These are phyloP conservation scores for Oemleria cerasiformis DNA, from an alignment of 306 rosid species.

Conservation along the genomic window DNA sequence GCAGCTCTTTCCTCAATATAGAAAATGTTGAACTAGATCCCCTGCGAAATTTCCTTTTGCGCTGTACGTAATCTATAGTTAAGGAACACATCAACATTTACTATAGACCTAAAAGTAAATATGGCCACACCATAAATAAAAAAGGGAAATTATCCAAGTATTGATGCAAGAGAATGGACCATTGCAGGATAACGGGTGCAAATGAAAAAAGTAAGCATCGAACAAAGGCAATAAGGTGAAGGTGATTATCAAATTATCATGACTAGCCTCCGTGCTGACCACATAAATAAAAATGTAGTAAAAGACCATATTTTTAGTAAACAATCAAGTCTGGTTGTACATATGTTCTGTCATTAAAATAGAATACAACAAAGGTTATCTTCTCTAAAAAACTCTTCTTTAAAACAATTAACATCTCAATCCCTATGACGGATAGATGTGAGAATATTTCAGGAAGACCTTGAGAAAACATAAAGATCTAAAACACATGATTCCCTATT, in stretches of 20 bases:
- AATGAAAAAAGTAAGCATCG: not conserved
- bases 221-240: not conserved
- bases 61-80: slow-evolving; percentile 74
- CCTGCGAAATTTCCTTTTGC: slow-evolving; percentile 68
- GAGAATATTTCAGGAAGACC: not conserved
- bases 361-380: not conserved
- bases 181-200: not conserved
- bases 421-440: not conserved
- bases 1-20: slow-evolving; percentile 66
- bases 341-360: not conserved
- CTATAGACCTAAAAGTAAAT: not conserved
- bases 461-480: not conserved
- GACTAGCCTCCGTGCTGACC: not conserved
- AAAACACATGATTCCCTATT: not conserved
- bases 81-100: slow-evolving; percentile 35
- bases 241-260: not conserved
- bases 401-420: not conserved
- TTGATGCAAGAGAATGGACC: not conserved
- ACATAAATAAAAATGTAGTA: not conserved
- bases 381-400: not conserved
- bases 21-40: slow-evolving; percentile 64
- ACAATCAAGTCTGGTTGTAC: not conserved
- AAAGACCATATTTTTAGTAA: not conserved
- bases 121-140: not conserved
- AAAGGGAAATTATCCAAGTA: not conserved